Percentiles rank a stretch among this genome's conserved stretches.
Conservation (phyloP, 1,284 basidiomycete species). For the Cryptococcus sp. region DNA sequence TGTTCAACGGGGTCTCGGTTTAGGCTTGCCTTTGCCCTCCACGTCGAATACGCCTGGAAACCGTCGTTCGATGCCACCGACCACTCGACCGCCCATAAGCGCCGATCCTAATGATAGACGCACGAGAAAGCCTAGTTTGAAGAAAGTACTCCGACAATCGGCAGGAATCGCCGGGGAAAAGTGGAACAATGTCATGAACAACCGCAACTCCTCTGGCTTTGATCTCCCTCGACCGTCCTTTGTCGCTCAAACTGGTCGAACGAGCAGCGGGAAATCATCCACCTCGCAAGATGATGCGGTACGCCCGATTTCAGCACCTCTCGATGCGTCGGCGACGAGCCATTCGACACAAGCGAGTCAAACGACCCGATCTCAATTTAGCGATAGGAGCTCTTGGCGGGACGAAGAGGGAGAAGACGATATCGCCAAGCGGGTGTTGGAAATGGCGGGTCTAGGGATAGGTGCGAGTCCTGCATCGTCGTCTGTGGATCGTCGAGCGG, state of each 20-base stretch:
- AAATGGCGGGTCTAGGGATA: slow-evolving; percentile 38
- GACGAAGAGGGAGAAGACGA: slow-evolving; percentile 21
- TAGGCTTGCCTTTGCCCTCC: slow-evolving; percentile 19
- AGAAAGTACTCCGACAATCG: slow-evolving; percentile 32
- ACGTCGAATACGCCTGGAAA: slow-evolving; percentile 3
- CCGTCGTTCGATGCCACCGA: slow-evolving; percentile 33
- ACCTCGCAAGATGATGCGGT: neutral
- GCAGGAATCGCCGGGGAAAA: slow-evolving; percentile 28
- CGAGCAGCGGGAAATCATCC: neutral
- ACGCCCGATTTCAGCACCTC: neutral
- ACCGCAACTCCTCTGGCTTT: slow-evolving; percentile 3
- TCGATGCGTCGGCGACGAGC: neutral
- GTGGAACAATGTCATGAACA: slow-evolving; percentile 22
- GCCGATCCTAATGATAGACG: slow-evolving; percentile 8
- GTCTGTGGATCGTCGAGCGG: neutral
- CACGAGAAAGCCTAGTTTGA: slow-evolving; percentile 36
- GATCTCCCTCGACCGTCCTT: slow-evolving; percentile 4
- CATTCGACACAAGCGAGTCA: neutral
- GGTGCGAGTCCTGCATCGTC: slow-evolving; percentile 1
- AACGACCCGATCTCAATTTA: neutral
- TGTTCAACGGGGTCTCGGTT: slow-evolving; percentile 2
- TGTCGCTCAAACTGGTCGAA: slow-evolving; percentile 9
- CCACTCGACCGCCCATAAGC: slow-evolving; percentile 2
- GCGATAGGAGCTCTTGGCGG: slow-evolving; percentile 7
- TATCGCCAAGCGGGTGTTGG: slow-evolving; percentile 38